These are phyloP conservation scores for Aureobasidium mangrovei DNA, from an alignment of 2,329 filamentous ascomycete genomes.

Conservation along the genomic window DNA sequence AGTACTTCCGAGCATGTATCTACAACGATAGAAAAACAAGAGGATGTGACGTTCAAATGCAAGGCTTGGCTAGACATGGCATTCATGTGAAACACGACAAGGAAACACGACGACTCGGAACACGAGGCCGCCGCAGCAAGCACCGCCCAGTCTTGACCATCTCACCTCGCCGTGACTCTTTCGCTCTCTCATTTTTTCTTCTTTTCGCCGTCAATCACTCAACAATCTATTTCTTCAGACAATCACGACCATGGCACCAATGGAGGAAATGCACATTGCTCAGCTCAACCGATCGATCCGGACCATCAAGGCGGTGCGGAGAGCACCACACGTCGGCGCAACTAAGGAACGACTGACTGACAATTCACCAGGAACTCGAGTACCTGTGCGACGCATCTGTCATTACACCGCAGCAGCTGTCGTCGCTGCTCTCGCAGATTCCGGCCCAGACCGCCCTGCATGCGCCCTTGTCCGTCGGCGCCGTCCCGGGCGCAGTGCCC, in stretches of 20 bases:
- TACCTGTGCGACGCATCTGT: constrained; percentile 74
- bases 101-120: not conserved
- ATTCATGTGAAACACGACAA: constrained; percentile 10
- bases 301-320: constrained; percentile 71
- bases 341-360: constrained; percentile 7
- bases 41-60: constrained; percentile 3
- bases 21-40: not conserved
- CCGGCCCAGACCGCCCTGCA: constrained; percentile 58
- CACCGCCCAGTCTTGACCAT: not conserved
- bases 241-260: constrained; percentile 22
- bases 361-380: constrained; percentile 69
- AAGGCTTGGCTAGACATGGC: constrained; percentile 4
- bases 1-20: not conserved
- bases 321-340: not conserved
- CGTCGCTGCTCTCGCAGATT: constrained; percentile 64
- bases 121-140: not conserved
- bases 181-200: not conserved
- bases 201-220: not conserved
- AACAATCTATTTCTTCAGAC: not conserved
- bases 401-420: constrained; percentile 66
- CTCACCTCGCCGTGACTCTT: not conserved
- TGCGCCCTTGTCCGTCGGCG: constrained; percentile 29
- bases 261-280: constrained; percentile 42
- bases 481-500: constrained; percentile 24
- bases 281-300: constrained; percentile 78